phyloP scores from a whole-genome alignment of 148 eudicot species.

The Chenopodium quinoa region DNA sequence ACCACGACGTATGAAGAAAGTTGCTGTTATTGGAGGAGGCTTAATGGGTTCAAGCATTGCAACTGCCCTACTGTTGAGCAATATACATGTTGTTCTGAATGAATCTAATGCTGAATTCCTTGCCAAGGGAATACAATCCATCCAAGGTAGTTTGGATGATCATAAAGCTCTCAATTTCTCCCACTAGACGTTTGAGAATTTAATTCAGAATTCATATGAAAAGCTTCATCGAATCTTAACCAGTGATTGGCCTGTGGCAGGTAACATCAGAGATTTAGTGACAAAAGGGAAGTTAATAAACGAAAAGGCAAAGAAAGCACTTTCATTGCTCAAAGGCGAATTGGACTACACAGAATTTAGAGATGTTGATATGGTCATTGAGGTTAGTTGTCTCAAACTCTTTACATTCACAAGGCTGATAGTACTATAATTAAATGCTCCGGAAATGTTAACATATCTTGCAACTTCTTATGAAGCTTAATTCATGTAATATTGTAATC shows the following conservation, averaged over 20 bases:
- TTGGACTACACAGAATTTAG: slow-evolving; percentile 80
- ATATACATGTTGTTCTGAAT: slow-evolving; percentile 69
- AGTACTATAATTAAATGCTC: too few species aligned
- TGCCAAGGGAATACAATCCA: slow-evolving; percentile 62
- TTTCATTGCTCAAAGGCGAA: slow-evolving; percentile 74
- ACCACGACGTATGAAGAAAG: slow-evolving; percentile 73
- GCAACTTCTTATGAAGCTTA: too few species aligned
- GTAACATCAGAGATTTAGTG: slow-evolving; percentile 66
- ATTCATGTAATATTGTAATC: too few species aligned
- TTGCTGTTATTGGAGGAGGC: slow-evolving; percentile 95
- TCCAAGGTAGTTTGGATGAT: slow-evolving; percentile 51
- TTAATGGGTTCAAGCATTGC: slow-evolving; percentile 98
- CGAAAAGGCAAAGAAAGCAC: slow-evolving; percentile 77
- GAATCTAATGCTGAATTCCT: slow-evolving; percentile 83
- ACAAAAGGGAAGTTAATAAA: slow-evolving; percentile 63
- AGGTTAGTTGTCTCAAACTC: slow-evolving; percentile 44
- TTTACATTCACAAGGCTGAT: background rate
- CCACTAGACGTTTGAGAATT: background rate
- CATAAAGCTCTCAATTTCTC: background rate
- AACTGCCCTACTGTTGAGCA: slow-evolving; percentile 77
- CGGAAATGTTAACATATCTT: too few species aligned
- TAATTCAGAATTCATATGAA: background rate
- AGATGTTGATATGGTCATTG: slow-evolving; percentile 92
- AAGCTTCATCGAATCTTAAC: background rate
- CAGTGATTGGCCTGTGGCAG: slow-evolving; percentile 40